A percentile compares a stretch with the other conserved stretches of the same genome.
phyloP scores from a whole-genome alignment of 306 rosid species.

The Prunus mume region DNA sequence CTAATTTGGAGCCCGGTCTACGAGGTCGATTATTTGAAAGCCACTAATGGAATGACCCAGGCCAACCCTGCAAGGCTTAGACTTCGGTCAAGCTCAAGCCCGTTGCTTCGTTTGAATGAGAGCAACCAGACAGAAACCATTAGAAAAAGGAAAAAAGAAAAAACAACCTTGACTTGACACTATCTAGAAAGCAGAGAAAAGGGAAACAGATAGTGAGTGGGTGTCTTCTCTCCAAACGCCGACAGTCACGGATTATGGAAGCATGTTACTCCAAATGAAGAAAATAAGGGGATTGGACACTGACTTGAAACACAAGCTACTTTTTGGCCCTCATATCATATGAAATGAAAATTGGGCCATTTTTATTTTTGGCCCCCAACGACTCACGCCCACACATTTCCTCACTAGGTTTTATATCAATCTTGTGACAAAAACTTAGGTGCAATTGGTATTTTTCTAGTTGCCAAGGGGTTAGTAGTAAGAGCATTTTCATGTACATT shows the following conservation, averaged over 20 bases:
- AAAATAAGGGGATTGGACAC: constrained; percentile 7
- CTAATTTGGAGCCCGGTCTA: not conserved
- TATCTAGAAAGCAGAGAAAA: not conserved
- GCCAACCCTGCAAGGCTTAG: not conserved
- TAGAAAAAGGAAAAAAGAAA: not conserved
- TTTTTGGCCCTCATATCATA: not conserved
- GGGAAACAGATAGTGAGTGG: not conserved
- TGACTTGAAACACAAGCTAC: not conserved
- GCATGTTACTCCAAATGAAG: constrained; percentile 13
- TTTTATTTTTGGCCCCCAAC: not conserved
- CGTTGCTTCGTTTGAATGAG: not conserved
- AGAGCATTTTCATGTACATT: too few relatives aligned
- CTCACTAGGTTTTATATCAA: not conserved
- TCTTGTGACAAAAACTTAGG: not conserved
- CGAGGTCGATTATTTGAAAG: not conserved
- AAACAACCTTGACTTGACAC: not conserved
- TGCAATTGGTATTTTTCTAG: too few relatives aligned
- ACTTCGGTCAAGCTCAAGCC: not conserved
- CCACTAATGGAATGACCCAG: not conserved
- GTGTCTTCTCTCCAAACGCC: constrained; percentile 1
- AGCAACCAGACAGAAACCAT: not conserved
- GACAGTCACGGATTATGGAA: constrained; percentile 32
- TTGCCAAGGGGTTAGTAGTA: too few relatives aligned
- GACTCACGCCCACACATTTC: not conserved
- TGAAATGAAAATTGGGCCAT: not conserved